Conservation (phyloP, 2,329 filamentous ascomycete genomes). For the Rutstroemia sp. region DNA sequence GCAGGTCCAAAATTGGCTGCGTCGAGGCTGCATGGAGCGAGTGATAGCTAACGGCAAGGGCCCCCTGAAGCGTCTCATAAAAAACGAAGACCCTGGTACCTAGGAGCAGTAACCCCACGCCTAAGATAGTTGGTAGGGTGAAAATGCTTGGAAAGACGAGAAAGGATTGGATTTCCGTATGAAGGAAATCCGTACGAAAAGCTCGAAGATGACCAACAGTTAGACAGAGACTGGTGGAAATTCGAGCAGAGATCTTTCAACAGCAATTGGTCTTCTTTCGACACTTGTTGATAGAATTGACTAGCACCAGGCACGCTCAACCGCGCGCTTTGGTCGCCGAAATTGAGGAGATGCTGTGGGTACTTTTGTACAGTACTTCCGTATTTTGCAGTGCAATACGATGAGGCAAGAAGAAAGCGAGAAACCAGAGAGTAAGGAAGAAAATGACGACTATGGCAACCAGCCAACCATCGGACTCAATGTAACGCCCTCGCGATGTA, state of each 20-base stretch:
- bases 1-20: conserved; percentile 7
- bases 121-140: background rate
- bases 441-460: background rate
- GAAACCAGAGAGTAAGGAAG: background rate
- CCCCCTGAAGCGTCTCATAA: conserved; percentile 2
- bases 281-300: background rate
- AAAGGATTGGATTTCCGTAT: too few species aligned
- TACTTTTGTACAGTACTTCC: background rate
- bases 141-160: background rate
- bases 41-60: background rate
- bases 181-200: background rate
- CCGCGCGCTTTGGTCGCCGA: background rate
- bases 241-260: background rate
- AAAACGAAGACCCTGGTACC: background rate
- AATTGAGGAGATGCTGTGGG: background rate
- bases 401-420: background rate
- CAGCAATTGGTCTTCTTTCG: background rate
- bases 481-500: too few species aligned
- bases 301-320: background rate
- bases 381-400: too few species aligned
- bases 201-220: too few species aligned
- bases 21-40: conserved; percentile 8
- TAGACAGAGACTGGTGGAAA: too few species aligned
- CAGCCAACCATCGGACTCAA: background rate
- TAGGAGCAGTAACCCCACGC: background rate